phyloP scores from a whole-genome alignment of 495 filamentous ascomycete genomes.

The Paragyromitra xinjiangensis region DNA sequence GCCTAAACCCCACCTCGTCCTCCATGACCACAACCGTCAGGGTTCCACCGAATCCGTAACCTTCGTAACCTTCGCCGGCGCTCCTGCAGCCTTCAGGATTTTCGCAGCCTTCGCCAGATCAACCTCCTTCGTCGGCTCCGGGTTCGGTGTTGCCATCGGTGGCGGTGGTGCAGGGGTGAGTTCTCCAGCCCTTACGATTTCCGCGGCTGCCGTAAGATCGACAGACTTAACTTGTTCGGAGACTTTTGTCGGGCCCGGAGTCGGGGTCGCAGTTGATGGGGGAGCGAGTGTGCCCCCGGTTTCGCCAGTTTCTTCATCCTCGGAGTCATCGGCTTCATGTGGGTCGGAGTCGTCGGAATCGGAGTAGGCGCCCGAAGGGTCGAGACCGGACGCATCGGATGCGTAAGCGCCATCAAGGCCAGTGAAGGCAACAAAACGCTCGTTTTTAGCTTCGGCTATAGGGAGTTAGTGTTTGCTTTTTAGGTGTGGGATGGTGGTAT shows the following conservation, averaged over 20 bases:
- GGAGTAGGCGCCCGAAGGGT: slow-evolving; percentile 24
- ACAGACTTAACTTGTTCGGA: slow-evolving; percentile 1
- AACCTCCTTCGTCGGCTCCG: neutral
- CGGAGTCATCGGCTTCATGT: slow-evolving; percentile 35
- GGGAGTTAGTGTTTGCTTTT: slow-evolving; percentile 52
- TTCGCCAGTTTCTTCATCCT: slow-evolving; percentile 12
- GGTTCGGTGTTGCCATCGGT: slow-evolving; percentile 4
- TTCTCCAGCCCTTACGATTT: slow-evolving; percentile 22
- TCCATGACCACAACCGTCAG: slow-evolving; percentile 16
- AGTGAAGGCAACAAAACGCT: slow-evolving; percentile 85
- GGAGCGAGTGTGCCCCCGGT: neutral
- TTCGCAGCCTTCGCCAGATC: neutral
- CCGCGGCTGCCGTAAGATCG: neutral
- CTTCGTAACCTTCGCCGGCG: neutral
- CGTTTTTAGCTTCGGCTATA: slow-evolving; percentile 77
- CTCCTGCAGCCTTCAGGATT: neutral
- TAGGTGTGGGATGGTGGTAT: slow-evolving; percentile 53
- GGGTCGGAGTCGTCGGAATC: slow-evolving; percentile 22
- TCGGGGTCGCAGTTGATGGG: neutral
- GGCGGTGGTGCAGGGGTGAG: neutral
- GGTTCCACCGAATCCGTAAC: slow-evolving; percentile 1
- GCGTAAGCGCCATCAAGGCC: slow-evolving; percentile 70
- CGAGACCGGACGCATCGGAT: slow-evolving; percentile 52
- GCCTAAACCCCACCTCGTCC: neutral
- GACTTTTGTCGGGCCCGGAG: neutral